Conservation (phyloP, 1,284 basidiomycete species). For the Vanrija pseudolonga region DNA sequence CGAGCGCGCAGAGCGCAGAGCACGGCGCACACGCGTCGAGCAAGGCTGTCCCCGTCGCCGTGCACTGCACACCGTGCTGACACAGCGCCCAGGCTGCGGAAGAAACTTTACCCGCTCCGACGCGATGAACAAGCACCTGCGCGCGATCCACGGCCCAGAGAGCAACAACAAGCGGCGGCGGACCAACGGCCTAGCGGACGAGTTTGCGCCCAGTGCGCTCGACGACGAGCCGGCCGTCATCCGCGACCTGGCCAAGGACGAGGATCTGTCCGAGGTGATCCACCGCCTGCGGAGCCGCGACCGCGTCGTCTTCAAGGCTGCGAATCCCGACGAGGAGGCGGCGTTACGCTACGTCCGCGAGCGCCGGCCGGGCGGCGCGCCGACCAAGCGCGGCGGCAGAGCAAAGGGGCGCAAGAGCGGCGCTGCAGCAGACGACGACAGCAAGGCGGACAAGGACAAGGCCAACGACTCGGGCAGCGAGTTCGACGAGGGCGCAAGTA, state of each 20-base stretch:
- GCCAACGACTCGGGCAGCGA: conserved; percentile 14
- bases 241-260: conserved; percentile 17
- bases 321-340: conserved; percentile 9
- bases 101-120: conserved; percentile 95
- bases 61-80: neutral
- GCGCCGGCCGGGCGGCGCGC: conserved; percentile 11
- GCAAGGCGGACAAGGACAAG: neutral
- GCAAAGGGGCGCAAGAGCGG: conserved; percentile 4
- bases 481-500: conserved; percentile 26
- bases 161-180: conserved; percentile 4
- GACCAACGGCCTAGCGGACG: neutral
- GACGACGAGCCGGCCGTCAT: conserved; percentile 14
- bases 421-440: neutral
- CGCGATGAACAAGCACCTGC: conserved; percentile 64
- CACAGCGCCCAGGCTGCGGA: conserved; percentile 67
- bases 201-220: neutral
- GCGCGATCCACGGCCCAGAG: conserved; percentile 22
- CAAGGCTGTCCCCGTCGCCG: neutral
- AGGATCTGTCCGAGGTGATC: conserved; percentile 17
- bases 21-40: too few relatives aligned
- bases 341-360: conserved; percentile 17
- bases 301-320: conserved; percentile 6
- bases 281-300: conserved; percentile 10
- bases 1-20: neutral
- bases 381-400: conserved; percentile 8